phyloP scores from a whole-genome alignment of 2,329 filamentous ascomycete species.

The Talaromyces sp. region DNA sequence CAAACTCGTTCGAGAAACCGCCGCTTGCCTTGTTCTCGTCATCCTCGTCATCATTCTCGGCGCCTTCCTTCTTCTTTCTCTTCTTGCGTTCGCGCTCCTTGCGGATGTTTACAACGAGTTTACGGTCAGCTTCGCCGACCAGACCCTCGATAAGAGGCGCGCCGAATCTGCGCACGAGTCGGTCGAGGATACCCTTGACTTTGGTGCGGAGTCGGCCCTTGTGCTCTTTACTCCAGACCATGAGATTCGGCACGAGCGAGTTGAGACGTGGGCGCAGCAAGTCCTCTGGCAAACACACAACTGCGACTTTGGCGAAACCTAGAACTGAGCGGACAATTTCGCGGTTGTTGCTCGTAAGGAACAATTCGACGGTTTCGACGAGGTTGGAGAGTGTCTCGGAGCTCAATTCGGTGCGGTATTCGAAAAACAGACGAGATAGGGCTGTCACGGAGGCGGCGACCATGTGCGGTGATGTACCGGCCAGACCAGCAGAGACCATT shows the following conservation, averaged over 20 bases:
- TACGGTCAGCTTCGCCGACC: slow-evolving; percentile 81
- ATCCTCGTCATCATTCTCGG: slow-evolving; percentile 55
- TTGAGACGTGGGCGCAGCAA: slow-evolving; percentile 74
- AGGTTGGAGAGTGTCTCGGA: slow-evolving; percentile 73
- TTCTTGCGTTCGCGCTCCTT: slow-evolving; percentile 91
- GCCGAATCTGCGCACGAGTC: slow-evolving; percentile 88
- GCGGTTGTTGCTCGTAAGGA: slow-evolving; percentile 92
- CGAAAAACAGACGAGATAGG: slow-evolving; percentile 86
- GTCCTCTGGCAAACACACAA: slow-evolving; percentile 76
- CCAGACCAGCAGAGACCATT: slow-evolving; percentile 94
- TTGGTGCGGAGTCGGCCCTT: slow-evolving; percentile 96
- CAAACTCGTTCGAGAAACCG: slow-evolving; percentile 83
- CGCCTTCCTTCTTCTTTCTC: slow-evolving; percentile 72
- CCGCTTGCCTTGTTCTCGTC: slow-evolving; percentile 39
- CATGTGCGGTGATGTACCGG: slow-evolving; percentile 92
- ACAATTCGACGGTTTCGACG: slow-evolving; percentile 92
- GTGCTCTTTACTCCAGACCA: slow-evolving; percentile 97
- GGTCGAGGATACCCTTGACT: slow-evolving; percentile 96
- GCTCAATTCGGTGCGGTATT: slow-evolving; percentile 72
- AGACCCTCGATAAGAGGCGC: slow-evolving; percentile 73
- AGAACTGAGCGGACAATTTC: slow-evolving; percentile 94
- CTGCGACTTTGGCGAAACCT: slow-evolving; percentile 93
- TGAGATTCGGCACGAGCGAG: slow-evolving; percentile 79
- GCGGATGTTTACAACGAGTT: slow-evolving; percentile 88
- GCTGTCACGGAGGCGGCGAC: slow-evolving; percentile 96